Conservation (phyloP, 2,329 filamentous ascomycete genomes). For the Endothia cerciana region DNA sequence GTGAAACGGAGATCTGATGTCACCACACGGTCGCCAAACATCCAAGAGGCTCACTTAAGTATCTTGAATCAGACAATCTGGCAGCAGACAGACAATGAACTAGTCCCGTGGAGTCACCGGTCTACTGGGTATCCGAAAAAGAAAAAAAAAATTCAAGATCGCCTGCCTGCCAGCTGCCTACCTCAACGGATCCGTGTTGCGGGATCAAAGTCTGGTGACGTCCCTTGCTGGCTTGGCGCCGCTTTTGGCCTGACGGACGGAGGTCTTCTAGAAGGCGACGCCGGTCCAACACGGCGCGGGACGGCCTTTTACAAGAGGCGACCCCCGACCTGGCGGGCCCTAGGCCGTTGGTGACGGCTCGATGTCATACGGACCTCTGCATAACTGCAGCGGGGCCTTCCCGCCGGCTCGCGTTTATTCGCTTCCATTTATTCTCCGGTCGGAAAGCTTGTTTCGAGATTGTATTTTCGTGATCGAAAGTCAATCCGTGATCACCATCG, state of each 20-base stretch:
- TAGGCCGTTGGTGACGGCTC: background rate
- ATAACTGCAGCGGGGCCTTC: background rate
- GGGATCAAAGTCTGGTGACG: background rate
- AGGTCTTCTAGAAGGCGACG: conserved; percentile 2
- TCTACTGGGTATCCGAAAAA: background rate
- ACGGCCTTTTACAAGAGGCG: background rate
- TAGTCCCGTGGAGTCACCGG: background rate
- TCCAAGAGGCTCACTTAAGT: background rate
- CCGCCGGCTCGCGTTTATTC: background rate
- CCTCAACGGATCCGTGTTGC: background rate
- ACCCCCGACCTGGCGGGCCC: background rate
- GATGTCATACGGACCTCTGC: background rate
- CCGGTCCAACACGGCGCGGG: conserved; percentile 1
- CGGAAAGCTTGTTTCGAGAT: no score
- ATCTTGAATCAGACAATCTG: background rate
- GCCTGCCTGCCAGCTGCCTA: background rate
- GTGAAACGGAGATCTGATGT: background rate
- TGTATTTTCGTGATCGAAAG: no score
- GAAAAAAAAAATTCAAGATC: no score
- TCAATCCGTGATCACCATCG: no score
- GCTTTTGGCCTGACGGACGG: background rate
- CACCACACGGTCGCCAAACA: background rate
- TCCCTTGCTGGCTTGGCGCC: background rate
- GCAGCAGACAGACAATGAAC: background rate
- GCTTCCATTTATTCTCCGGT: no score